These are phyloP conservation scores for Rhizopogon roseolus DNA, from an alignment of 768 basidiomycete genomes.

Conservation along the genomic window DNA sequence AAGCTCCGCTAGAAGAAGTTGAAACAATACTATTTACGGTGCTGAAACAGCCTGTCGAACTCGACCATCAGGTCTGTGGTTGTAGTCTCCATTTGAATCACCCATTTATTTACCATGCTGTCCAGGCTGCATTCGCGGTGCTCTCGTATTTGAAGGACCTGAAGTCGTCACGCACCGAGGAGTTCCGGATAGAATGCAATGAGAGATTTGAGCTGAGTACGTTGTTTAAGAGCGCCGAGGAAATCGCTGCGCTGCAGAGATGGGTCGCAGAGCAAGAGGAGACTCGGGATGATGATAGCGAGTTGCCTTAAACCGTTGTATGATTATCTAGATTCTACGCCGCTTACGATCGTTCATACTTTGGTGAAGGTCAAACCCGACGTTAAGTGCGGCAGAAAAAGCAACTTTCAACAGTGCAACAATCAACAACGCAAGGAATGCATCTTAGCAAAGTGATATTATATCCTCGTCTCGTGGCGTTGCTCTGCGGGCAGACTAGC, in stretches of 20 bases:
- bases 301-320: background rate
- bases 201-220: conserved; percentile 57
- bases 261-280: conserved; percentile 16
- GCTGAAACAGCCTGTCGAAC: conserved; percentile 35
- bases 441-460: no score
- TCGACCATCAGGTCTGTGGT: conserved; percentile 43
- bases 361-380: background rate
- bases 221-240: conserved; percentile 54
- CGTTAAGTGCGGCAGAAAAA: no score
- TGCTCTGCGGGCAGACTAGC: no score
- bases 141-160: conserved; percentile 45
- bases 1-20: conserved; percentile 50
- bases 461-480: no score
- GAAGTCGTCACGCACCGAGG: conserved; percentile 49
- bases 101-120: background rate
- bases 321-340: background rate
- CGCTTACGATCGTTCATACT: background rate
- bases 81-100: background rate
- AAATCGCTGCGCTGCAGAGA: conserved; percentile 39
- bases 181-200: conserved; percentile 55
- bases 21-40: conserved; percentile 53
- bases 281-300: background rate
- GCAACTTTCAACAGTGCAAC: background rate
- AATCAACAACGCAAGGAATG: no score
- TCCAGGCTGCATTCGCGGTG: conserved; percentile 48